phyloP scores from a whole-genome alignment of 1,139 yeast genomes.

The Candida freyschussii region DNA sequence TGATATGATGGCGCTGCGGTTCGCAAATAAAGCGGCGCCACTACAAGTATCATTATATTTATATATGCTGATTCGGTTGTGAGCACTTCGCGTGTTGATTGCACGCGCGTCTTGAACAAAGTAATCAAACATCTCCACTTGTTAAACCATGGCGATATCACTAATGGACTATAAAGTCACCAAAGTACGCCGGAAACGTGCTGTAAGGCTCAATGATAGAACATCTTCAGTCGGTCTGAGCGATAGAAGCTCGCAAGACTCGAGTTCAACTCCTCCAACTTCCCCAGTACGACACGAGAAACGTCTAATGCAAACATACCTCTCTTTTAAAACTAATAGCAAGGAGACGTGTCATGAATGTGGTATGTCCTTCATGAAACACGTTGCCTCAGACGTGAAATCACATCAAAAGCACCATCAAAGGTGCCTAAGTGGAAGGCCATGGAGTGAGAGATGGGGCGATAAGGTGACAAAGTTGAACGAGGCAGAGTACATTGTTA shows the following conservation, averaged over 20 bases:
- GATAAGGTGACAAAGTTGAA: conserved; percentile 3
- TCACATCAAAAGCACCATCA: conserved; percentile 47
- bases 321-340: conserved; percentile 16
- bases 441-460: conserved; percentile 35
- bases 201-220: too few species aligned
- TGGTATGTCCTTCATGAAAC: conserved; percentile 53
- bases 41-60: too few species aligned
- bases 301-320: conserved; percentile 12
- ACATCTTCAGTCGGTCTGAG: conserved; percentile 3
- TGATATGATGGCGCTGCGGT: too few species aligned
- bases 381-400: conserved; percentile 40
- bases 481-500: conserved; percentile 23
- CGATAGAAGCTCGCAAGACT: not conserved
- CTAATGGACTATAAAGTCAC: too few species aligned
- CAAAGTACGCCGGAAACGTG: too few species aligned
- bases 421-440: conserved; percentile 43
- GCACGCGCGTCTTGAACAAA: too few species aligned
- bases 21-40: too few species aligned
- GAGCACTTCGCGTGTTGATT: too few species aligned
- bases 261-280: conserved; percentile 5
- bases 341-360: conserved; percentile 46
- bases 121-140: too few species aligned
- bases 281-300: not conserved
- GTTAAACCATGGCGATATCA: too few species aligned
- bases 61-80: too few species aligned